Percentiles rank a stretch among this genome's conserved stretches.
phyloP scores from a whole-genome alignment of 108 stramenopile species.

The Stephanodiscus minutulus region DNA sequence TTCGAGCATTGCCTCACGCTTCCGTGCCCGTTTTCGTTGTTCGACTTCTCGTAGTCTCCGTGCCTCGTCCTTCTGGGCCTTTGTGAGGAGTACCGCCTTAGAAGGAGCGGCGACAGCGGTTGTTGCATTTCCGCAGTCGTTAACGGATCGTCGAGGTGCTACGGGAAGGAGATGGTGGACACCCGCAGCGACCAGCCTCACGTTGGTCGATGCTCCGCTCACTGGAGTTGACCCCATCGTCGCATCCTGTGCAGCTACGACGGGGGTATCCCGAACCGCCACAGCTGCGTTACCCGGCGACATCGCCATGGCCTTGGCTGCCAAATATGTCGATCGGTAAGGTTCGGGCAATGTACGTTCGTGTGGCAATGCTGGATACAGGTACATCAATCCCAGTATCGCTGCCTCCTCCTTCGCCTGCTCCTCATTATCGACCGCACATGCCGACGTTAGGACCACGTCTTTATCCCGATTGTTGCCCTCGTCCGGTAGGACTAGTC shows the following conservation, averaged over 20 bases:
- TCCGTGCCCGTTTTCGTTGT: slow-evolving; percentile 60
- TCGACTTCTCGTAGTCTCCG: slow-evolving; percentile 46
- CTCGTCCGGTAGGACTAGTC: slow-evolving; percentile 86
- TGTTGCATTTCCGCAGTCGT: not conserved
- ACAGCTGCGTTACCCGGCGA: too few relatives aligned
- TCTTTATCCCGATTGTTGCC: slow-evolving; percentile 65
- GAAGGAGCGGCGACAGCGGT: too few relatives aligned
- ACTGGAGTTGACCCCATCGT: not conserved
- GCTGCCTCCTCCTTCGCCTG: slow-evolving; percentile 89
- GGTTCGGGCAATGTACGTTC: slow-evolving; percentile 94
- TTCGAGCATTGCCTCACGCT: slow-evolving; percentile 74
- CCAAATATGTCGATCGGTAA: slow-evolving; percentile 84
- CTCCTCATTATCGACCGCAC: slow-evolving; percentile 69
- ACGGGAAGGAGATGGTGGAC: too few relatives aligned
- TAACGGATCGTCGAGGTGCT: too few relatives aligned
- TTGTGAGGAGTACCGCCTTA: not conserved
- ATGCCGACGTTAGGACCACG: slow-evolving; percentile 69
- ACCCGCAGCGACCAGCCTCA: slow-evolving; percentile 15
- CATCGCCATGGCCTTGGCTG: slow-evolving; percentile 23
- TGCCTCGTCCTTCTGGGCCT: slow-evolving; percentile 41
- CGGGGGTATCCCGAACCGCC: too few relatives aligned
- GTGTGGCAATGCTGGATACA: slow-evolving; percentile 82
- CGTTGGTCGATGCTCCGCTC: slow-evolving; percentile 27
- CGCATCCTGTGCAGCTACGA: not conserved
- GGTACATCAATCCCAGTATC: slow-evolving; percentile 80